Evolutionary conservation across 1,284 basidiomycete species (phyloP), one percentile per base, ranked within the genome.

Genomic region (Cryptococcus sp.): DNA sequence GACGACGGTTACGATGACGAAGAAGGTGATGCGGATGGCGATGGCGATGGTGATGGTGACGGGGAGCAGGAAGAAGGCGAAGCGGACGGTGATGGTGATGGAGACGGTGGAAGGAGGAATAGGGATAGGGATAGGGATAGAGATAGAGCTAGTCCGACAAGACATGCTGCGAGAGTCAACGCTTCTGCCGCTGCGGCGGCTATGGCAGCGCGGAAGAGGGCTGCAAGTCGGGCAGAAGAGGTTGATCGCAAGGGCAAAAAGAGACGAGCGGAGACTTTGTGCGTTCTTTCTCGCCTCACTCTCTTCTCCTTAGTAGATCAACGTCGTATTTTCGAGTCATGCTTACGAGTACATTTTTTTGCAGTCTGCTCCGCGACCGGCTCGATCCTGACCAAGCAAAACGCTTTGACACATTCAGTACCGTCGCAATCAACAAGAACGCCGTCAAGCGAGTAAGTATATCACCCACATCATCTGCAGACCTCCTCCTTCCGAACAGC

Each of bases 401-500:
- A 51, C 68, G 75, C 15, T 76, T 71, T 52, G 75, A 77, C 40
- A 69, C 71, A 6, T 77, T 76, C 62, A 66, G 55, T 17, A 61
- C 63, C 0, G 65, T 63, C 8, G 66, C 70, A 19, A 64, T 77
- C 11, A 71, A 71, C 7, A 68, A 64, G 45, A 57, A 64, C 20
- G 70, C 66, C 3, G 64, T 77, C 22, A 72, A 68, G 52, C 64
- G 65, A 65, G 75, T 73, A 41, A n/a, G 68, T 63, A 3, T 22
- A 23, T 8, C 10, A 16, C 40, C 7, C 4, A 17, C 46, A 25
- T 47, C 27, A 20, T 50, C 3, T n/a, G 16, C 6, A 23, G 1
- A 16, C 41, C 55, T 19, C 50, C 45, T 16, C 46, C 46, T 5
- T 17, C 10, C 25, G 25, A 25, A 25, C 3, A 35, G 4, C 30